Conservation (phyloP, 164 flowering plant genomes). For the Umbilicus rupestris region DNA sequence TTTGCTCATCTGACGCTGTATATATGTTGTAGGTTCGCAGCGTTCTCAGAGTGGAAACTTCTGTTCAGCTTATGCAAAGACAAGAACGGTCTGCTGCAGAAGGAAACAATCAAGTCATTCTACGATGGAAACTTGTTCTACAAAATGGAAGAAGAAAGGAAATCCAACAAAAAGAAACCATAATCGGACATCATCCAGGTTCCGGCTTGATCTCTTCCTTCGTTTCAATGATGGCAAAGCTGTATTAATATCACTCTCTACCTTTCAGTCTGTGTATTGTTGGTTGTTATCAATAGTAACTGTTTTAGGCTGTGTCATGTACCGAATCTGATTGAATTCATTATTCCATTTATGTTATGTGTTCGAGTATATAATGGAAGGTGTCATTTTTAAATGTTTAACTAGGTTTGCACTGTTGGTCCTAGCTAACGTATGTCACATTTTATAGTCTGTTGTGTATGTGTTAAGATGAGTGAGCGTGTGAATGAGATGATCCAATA, state of each 20-base stretch:
- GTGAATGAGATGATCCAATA: background rate
- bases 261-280: background rate
- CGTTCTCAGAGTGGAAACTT: background rate
- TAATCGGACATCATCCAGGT: background rate
- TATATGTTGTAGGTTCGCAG: background rate
- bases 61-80: slow-evolving; percentile 1
- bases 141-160: slow-evolving; percentile 3
- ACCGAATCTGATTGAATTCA: background rate
- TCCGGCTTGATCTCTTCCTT: background rate
- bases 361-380: background rate
- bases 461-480: background rate
- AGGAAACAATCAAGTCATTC: slow-evolving; percentile 1
- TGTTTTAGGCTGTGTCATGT: background rate
- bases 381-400: background rate
- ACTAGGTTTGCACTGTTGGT: background rate
- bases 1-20: background rate
- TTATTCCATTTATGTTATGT: background rate
- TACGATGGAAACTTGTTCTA: slow-evolving; percentile 1
- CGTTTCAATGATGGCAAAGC: no score
- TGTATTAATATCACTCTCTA: background rate
- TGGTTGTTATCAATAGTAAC: background rate
- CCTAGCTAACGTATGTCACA: background rate
- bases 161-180: background rate
- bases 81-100: slow-evolving; percentile 1
- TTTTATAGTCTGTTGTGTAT: background rate